A percentile compares a stretch with the other conserved stretches of the same genome.
These are phyloP conservation scores for Pueraria montana DNA, from an alignment of 306 rosid species.

Conservation along the genomic window DNA sequence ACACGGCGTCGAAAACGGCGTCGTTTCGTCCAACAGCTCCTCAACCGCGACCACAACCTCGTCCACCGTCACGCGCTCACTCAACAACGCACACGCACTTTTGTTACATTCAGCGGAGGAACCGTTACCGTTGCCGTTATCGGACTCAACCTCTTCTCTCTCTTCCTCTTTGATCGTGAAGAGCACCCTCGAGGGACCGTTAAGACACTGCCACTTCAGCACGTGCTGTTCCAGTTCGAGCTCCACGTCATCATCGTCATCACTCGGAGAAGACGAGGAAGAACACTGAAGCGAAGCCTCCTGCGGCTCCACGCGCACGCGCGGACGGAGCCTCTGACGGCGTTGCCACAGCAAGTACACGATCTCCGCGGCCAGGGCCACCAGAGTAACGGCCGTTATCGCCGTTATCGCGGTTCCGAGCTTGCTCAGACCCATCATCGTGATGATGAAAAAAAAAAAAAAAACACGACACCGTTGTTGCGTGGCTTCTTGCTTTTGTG, in stretches of 20 bases:
- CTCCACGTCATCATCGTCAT: conserved; percentile 45
- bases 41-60: conserved; percentile 31
- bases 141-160: conserved; percentile 55
- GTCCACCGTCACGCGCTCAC: conserved; percentile 20
- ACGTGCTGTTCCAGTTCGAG: conserved; percentile 51
- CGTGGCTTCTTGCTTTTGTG: conserved; percentile 27
- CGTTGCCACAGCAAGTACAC: conserved; percentile 54
- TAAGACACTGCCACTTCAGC: conserved; percentile 48
- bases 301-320: conserved; percentile 53
- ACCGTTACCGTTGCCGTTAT: conserved; percentile 15
- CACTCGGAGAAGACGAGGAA: conserved; percentile 12
- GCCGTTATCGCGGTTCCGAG: conserved; percentile 52
- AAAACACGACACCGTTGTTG: not conserved
- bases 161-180: conserved; percentile 68
- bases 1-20: conserved; percentile 63
- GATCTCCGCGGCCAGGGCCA: conserved; percentile 48
- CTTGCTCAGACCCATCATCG: conserved; percentile 57
- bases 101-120: conserved; percentile 26
- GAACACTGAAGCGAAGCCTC: conserved; percentile 44
- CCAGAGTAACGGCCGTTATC: conserved; percentile 49
- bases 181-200: conserved; percentile 52
- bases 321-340: conserved; percentile 44
- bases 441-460: not conserved
- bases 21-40: conserved; percentile 50
- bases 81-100: conserved; percentile 2